Evolutionary conservation across 2,329 filamentous ascomycete species (phyloP), one percentile per base, ranked within the genome.

Genomic region (Aspergillus luchuensis): DNA sequence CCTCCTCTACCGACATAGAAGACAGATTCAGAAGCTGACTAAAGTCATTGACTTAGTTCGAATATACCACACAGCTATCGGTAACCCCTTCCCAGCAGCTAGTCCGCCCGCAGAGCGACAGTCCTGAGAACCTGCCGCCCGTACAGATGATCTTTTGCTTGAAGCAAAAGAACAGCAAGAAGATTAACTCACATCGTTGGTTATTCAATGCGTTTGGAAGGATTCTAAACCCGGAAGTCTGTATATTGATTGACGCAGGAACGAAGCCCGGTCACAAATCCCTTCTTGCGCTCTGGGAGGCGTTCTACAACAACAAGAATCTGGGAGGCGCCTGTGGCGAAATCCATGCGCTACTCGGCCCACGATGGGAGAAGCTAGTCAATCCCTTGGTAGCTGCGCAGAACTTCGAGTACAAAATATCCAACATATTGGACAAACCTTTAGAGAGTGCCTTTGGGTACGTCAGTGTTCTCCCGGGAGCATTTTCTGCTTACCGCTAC

Each of bases 351-450:
- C 97, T 98, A 91, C 83, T 98, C 76, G 94, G 95, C 67, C 89
- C 89, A 73, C 91, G 91, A 51, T 94, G 93, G 80, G 90, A 87
- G 77, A 97, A 97, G 79, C 84, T 99, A 68, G 76, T 98, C 71
- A 99, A 99, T 76, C 95, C 95, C 15, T 85, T 99, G 25, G 92
- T 99, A 61, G 95, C 95, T 11, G 89, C 92, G 13, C 95, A 99
- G 79, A 98, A 98, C 78, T 99, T 98, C 76, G 95, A 99, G 85
- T 99, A 99, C 86, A 99, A 99, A 85, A 98, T 99, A 80, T 95
- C 90, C 81, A 99, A 98, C 79, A 97, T 98, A 79, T 87, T 99
- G 64, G 95, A 99, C 78, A 99, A 99, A 82, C 95, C 95, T 2
- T 84, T 99, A 41, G 95, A 99, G 79, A 94, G 90, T 73, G 94